Evolutionary conservation across 1,284 basidiomycete species (phyloP).

Genomic region (Pholiota adiposa): DNA sequence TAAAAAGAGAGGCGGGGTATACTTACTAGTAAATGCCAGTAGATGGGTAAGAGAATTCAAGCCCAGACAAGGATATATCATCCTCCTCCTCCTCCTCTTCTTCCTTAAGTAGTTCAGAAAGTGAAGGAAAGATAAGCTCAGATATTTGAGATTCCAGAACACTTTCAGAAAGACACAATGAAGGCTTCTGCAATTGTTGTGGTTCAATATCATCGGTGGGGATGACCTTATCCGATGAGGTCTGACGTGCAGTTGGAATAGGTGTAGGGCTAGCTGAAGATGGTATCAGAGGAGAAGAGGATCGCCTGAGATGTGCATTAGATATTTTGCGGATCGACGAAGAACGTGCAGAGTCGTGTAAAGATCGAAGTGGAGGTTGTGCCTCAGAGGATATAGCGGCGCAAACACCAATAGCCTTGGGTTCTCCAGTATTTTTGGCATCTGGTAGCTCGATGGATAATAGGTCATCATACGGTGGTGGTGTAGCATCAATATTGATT

Average conservation of each 20-base stretch:
- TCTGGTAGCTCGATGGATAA: background rate
- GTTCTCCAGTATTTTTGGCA: background rate
- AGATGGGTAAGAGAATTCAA: slow-evolving; percentile 21
- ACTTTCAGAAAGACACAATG: background rate
- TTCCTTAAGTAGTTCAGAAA: background rate
- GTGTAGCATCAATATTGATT: background rate
- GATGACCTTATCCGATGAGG: background rate
- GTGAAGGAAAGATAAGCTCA: background rate
- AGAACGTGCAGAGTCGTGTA: background rate
- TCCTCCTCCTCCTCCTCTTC: slow-evolving; percentile 11
- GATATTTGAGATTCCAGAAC: background rate
- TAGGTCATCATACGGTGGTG: background rate
- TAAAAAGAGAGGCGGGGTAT: background rate
- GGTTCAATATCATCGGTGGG: background rate
- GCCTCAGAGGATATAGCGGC: background rate
- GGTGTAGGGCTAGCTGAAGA: background rate
- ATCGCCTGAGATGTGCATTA: background rate
- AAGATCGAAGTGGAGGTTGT: background rate
- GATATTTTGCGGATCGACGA: background rate
- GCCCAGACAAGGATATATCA: slow-evolving; percentile 11
- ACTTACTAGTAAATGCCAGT: slow-evolving; percentile 2
- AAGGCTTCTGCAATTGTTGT: background rate
- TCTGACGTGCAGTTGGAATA: background rate
- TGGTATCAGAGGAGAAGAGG: background rate
- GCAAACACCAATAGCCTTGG: background rate